Base-by-base conservation (phyloP, 371 early-diverging fungal species). In the Sporodiniella umbellata region DNA sequence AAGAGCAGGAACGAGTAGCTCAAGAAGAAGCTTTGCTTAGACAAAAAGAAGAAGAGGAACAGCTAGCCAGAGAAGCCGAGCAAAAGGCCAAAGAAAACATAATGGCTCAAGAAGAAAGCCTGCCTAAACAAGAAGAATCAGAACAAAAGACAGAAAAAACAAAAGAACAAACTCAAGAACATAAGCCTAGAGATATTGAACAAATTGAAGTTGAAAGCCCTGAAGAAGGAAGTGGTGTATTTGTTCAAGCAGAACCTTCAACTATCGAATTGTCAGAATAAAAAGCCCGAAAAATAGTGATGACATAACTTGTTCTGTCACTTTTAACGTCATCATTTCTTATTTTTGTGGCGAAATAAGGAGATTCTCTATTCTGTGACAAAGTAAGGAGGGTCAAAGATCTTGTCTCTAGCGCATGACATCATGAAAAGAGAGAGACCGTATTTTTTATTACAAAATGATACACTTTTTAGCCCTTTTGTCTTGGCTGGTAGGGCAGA, bases 401-500 rank as follows among this genome's bases (percentile, higher is more conserved):
- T n/a, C n/a, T n/a, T n/a, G n/a, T n/a, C n/a, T n/a, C n/a, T n/a
- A n/a, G n/a, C n/a, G n/a, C n/a, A n/a, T n/a, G n/a, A n/a, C n/a
- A n/a, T n/a, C n/a, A 21, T 48, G 40, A 22, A 45, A 12, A 45
- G 19, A 33, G 12, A 35, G 17, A 51, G 14, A 37, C 42, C 18
- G 24, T 5, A 24, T 15, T 22, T 25, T 45, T n/a, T 35, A 54
- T 75, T 83, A 90, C 59, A 90, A 79, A 57, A 90, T 78, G 39
- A 77, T 48, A 67, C 90, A 90, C 70, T 81, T 85, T 78, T 85
- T 89, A 40, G 66, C 62, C 61, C 72, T 75, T 66, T 78, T 87
- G 47, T 69, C 69, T 37, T 78, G 75, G 37, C 57, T 51, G 55
- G 75, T 62, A 12, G 77, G 72, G 51, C 74, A 73, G 42, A 98